These are phyloP conservation scores for Microbotryomycetes sp. DNA, from an alignment of 1,284 basidiomycete species.

Conservation along the genomic window DNA sequence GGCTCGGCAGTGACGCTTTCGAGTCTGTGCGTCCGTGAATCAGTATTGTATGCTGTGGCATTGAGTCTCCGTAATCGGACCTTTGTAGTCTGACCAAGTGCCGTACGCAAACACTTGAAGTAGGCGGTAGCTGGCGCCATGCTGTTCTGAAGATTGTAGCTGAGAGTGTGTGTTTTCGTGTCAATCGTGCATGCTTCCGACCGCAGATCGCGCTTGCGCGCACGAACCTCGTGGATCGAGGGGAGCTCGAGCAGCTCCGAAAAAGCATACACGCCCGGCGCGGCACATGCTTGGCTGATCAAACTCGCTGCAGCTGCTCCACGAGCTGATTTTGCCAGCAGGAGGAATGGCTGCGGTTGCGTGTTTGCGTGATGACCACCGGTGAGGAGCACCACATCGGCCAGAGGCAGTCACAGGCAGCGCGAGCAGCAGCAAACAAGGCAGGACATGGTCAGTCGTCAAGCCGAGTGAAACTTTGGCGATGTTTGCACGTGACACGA, in stretches of 20 bases:
- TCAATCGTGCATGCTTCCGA: too few species aligned
- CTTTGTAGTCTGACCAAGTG: conserved; percentile 68
- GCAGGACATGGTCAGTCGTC: neutral
- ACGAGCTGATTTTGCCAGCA: conserved; percentile 81
- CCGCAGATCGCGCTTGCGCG: too few species aligned
- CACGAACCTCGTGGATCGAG: conserved; percentile 69
- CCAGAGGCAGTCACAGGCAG: neutral
- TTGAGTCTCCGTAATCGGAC: conserved; percentile 32
- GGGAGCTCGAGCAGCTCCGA: conserved; percentile 73
- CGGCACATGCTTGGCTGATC: conserved; percentile 72
- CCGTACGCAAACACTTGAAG: conserved; percentile 83
- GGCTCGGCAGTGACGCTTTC: conserved; percentile 52
- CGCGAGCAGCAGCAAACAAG: neutral
- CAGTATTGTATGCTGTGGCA: neutral
- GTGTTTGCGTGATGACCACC: neutral
- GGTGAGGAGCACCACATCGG: neutral
- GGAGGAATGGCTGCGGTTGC: conserved; percentile 59
- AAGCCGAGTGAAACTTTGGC: neutral
- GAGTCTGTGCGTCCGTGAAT: neutral
- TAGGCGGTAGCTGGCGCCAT: conserved; percentile 53
- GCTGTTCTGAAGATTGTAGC: conserved; percentile 45
- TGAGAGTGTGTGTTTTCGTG: too few species aligned
- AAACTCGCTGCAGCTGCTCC: conserved; percentile 87
- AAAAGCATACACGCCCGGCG: conserved; percentile 84
- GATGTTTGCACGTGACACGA: neutral